Evolutionary conservation across 768 basidiomycete species (phyloP).

Genomic region (Rhizopogon roseolus): DNA sequence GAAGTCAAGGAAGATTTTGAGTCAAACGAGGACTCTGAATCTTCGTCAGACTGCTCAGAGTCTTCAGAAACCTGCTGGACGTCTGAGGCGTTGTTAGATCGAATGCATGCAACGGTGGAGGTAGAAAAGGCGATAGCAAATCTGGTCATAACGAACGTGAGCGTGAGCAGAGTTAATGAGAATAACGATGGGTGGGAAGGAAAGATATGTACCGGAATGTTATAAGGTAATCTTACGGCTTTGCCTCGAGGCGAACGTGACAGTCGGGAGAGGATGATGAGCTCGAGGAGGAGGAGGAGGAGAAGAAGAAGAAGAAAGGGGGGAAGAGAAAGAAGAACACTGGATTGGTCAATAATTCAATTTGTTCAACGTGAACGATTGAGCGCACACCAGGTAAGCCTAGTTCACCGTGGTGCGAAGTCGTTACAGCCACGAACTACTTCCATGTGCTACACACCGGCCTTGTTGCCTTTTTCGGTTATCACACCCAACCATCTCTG

Average conservation of each 20-base stretch:
- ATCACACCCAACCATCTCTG: too few relatives aligned
- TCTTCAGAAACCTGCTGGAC: conserved; percentile 33
- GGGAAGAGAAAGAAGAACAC: too few relatives aligned
- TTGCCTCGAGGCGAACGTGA: neutral
- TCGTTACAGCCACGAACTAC: too few relatives aligned
- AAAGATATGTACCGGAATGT: neutral
- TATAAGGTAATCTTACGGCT: neutral
- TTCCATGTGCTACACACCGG: too few relatives aligned
- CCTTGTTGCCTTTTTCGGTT: too few relatives aligned
- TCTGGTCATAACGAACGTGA: conserved; percentile 1
- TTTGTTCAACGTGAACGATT: too few relatives aligned
- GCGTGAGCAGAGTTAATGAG: conserved; percentile 8
- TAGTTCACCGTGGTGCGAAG: too few relatives aligned
- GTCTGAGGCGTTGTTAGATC: conserved; percentile 41
- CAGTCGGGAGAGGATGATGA: neutral
- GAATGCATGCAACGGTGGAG: conserved; percentile 35
- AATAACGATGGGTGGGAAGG: conserved; percentile 6
- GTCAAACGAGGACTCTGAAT: neutral
- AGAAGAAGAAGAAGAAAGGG: conserved; percentile 2
- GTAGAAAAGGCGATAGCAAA: conserved; percentile 19
- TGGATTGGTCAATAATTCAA: too few relatives aligned
- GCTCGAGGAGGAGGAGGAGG: conserved; percentile 4
- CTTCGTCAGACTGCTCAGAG: conserved; percentile 1
- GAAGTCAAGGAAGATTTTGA: conserved; percentile 50
- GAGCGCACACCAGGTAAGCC: too few relatives aligned